Percentiles rank a stretch among this genome's conserved stretches.
Conservation (phyloP, 768 basidiomycete species). For the Hericium erinaceus region DNA sequence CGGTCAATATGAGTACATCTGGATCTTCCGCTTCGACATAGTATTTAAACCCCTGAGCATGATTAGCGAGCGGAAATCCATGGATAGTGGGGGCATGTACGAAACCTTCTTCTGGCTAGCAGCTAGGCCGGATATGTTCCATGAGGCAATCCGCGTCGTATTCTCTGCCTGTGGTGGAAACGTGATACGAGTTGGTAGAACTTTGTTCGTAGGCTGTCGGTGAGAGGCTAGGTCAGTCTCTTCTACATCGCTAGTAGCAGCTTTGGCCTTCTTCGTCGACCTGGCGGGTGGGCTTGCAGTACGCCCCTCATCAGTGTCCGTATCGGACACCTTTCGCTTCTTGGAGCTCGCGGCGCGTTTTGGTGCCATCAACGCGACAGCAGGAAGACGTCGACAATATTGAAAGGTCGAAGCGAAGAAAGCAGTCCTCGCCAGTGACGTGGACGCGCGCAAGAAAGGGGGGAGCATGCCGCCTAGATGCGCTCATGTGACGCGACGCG, state of each 20-base stretch:
- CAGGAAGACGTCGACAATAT: neutral
- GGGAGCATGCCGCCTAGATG: neutral
- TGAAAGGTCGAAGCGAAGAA: neutral
- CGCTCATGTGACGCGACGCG: neutral
- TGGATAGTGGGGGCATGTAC: neutral
- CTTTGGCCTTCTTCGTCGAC: conserved; percentile 8
- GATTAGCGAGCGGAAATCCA: too few species aligned
- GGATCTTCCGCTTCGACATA: conserved; percentile 85
- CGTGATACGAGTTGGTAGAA: conserved; percentile 49
- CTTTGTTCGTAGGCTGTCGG: conserved; percentile 66
- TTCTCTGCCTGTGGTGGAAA: conserved; percentile 43
- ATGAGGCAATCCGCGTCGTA: conserved; percentile 50
- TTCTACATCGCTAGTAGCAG: neutral
- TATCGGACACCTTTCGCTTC: conserved; percentile 6
- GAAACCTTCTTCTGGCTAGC: conserved; percentile 70
- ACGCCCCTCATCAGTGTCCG: conserved; percentile 1
- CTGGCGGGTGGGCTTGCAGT: neutral
- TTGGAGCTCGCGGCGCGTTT: conserved; percentile 5
- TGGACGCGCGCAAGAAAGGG: neutral
- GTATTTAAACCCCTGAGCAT: conserved; percentile 58
- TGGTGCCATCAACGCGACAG: conserved; percentile 1
- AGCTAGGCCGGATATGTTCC: conserved; percentile 76
- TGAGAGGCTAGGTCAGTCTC: conserved; percentile 23
- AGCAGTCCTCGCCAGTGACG: neutral
- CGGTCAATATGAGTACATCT: conserved; percentile 75